phyloP scores from a whole-genome alignment of 371 early-diverging fungal species.

The Choanephora cucurbitarum region DNA sequence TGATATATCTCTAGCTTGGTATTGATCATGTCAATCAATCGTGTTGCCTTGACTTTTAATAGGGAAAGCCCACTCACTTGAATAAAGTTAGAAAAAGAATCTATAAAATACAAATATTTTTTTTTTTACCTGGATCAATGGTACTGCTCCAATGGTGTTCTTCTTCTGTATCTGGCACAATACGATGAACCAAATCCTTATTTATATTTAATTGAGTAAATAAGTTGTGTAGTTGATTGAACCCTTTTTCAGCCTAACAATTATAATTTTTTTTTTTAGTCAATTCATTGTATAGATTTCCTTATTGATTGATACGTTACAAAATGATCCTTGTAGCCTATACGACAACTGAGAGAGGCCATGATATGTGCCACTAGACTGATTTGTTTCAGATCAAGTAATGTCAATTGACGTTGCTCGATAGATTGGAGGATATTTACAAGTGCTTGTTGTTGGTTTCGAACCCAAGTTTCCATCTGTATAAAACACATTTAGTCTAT shows the following conservation, averaged over 20 bases:
- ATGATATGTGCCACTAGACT: slow-evolving; percentile 31
- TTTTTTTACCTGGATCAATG: slow-evolving; percentile 6
- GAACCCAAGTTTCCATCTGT: slow-evolving; percentile 61
- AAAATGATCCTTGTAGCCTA: too few relatives aligned
- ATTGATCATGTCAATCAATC: too few relatives aligned
- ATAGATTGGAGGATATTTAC: slow-evolving; percentile 62
- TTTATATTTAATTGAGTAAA: slow-evolving; percentile 19
- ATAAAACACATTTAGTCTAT: not conserved
- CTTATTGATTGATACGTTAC: too few relatives aligned
- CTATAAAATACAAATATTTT: too few relatives aligned
- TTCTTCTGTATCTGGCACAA: slow-evolving; percentile 1
- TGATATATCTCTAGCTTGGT: too few relatives aligned
- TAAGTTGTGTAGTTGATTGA: slow-evolving; percentile 49
- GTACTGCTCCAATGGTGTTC: slow-evolving; percentile 4
- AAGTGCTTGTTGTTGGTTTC: slow-evolving; percentile 64
- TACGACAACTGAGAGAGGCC: too few relatives aligned
- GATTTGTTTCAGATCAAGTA: slow-evolving; percentile 48
- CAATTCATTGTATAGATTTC: too few relatives aligned
- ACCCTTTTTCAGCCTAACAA: not conserved
- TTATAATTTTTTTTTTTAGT: not conserved
- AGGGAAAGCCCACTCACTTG: too few relatives aligned
- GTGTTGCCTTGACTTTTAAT: too few relatives aligned
- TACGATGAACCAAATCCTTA: slow-evolving; percentile 18
- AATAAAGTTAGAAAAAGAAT: too few relatives aligned
- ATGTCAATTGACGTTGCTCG: slow-evolving; percentile 32